Conservation (phyloP, 179 eudicot species). For the Sideroxylon spinosum region DNA sequence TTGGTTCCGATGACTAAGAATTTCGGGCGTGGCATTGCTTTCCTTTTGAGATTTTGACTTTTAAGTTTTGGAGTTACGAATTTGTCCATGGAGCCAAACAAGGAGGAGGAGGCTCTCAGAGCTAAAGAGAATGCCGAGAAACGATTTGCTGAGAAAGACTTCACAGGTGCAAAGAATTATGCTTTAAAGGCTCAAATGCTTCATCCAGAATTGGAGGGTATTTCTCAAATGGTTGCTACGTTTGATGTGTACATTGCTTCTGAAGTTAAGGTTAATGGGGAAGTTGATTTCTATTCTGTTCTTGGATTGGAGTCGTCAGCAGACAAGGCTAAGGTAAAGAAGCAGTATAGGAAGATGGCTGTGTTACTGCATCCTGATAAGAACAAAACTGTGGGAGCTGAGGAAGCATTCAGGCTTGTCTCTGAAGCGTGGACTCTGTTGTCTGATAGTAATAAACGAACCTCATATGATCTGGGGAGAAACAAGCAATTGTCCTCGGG, state of each 20-base stretch:
- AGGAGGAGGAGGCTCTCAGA: constrained; percentile 64
- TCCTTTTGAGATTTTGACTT: background rate
- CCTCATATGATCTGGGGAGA: constrained; percentile 63
- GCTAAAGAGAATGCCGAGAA: constrained; percentile 79
- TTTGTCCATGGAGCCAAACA: constrained; percentile 58
- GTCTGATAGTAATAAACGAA: constrained; percentile 64
- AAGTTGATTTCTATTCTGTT: constrained; percentile 78
- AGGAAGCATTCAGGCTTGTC: constrained; percentile 85
- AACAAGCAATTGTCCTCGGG: constrained; percentile 32
- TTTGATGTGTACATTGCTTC: constrained; percentile 70
- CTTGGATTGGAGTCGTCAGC: constrained; percentile 76
- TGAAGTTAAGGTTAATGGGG: constrained; percentile 64
- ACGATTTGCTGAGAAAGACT: constrained; percentile 53
- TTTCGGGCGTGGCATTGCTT: constrained; percentile 12
- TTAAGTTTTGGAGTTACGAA: constrained; percentile 5
- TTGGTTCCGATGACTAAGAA: background rate
- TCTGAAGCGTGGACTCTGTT: constrained; percentile 87
- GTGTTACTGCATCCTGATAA: constrained; percentile 88
- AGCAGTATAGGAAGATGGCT: constrained; percentile 80
- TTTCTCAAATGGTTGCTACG: constrained; percentile 69
- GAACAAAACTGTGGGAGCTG: constrained; percentile 88
- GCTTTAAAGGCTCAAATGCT: constrained; percentile 79
- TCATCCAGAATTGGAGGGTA: constrained; percentile 77
- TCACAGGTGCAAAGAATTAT: constrained; percentile 58
- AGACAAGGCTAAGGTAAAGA: constrained; percentile 62